These are phyloP conservation scores for Ambrosiella xylebori DNA, from an alignment of 2,329 filamentous ascomycete species.

Conservation along the genomic window DNA sequence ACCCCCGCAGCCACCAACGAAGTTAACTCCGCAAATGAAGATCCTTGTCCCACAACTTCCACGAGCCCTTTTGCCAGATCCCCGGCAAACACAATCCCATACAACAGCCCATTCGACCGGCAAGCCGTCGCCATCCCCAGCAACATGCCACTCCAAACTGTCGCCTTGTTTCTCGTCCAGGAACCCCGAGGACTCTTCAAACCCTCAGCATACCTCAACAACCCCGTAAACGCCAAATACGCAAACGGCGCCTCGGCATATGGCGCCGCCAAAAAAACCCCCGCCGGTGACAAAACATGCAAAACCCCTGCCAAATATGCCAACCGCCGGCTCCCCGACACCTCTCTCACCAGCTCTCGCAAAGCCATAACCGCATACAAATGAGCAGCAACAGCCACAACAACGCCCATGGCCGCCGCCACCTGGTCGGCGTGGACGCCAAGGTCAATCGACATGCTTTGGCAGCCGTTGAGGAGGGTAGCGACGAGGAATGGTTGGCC, in stretches of 20 bases:
- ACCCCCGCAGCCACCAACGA: constrained; percentile 38
- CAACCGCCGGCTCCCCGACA: constrained; percentile 37
- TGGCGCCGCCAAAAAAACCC: constrained; percentile 74
- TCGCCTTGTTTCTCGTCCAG: constrained; percentile 18
- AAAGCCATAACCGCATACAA: constrained; percentile 59
- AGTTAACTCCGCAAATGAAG: background rate
- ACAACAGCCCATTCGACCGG: constrained; percentile 74
- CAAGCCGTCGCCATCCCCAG: constrained; percentile 61
- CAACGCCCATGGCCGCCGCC: constrained; percentile 37
- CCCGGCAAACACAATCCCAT: constrained; percentile 52
- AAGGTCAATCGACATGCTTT: constrained; percentile 8
- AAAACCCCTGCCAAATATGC: constrained; percentile 39
- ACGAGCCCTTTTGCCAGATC: constrained; percentile 30
- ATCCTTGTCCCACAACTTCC: constrained; percentile 14
- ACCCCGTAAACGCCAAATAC: constrained; percentile 57
- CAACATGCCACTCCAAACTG: constrained; percentile 44
- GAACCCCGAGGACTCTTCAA: constrained; percentile 25
- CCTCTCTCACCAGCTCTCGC: constrained; percentile 51
- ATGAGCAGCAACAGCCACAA: constrained; percentile 58
- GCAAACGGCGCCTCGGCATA: constrained; percentile 72
- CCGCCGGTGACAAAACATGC: constrained; percentile 73
- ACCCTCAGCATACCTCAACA: constrained; percentile 44
- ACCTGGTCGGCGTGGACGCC: constrained; percentile 10
- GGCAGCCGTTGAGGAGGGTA: constrained; percentile 7
- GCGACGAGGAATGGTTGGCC: constrained; percentile 24